Base-by-base conservation (phyloP, 169 alveolate species). In the Eimeria praecox region DNA sequence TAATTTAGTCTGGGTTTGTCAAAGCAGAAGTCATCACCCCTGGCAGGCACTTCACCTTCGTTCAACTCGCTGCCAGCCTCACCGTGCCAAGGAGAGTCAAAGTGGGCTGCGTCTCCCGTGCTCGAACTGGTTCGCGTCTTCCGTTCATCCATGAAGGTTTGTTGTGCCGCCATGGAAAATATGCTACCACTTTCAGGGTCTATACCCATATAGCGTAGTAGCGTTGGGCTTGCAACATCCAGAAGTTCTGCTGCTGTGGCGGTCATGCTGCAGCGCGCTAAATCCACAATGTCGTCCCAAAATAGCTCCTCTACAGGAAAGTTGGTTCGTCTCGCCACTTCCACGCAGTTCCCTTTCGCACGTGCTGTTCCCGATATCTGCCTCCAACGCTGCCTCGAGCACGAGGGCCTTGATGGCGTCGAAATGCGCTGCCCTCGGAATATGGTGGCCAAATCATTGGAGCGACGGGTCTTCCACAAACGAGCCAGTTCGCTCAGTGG, bases 191-290 rank as follows among this genome's bases (percentile, higher is more conserved):
- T 38, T 9, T 80, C 89, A 42, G 89, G 89, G n/a, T 80, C 75
- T 52, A 83, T 44, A 46, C 91, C 91, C 91, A 83, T 52, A 56
- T 35, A 54, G 91, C 91, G 91, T 22, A 83, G 73, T 38, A 83
- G 73, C 8, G 91, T 38, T n/a, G 91, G 91, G 64, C 91, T 83
- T 33, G 91, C 91, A 83, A 52, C 24, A 54, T 38, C 73, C 52
- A 24, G 42, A 52, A 83, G 91, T 30, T 83, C 91, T 5, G 91
- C 38, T 6, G 75, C 91, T 83, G 91, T 33, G 14, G 91, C 69
- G 33, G 91, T 38, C 91, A 54, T 33, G 52, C 73, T 83, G 64
- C 12, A 42, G 44, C 56, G 27, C n/a, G 89, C 89, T 54, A 83
- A 56, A 20, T 83, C 73, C 33, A 46, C 52, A 30, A 52, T 49